Conservation (phyloP, 2,329 filamentous ascomycete genomes). For the Ophiostoma tasmaniense region DNA sequence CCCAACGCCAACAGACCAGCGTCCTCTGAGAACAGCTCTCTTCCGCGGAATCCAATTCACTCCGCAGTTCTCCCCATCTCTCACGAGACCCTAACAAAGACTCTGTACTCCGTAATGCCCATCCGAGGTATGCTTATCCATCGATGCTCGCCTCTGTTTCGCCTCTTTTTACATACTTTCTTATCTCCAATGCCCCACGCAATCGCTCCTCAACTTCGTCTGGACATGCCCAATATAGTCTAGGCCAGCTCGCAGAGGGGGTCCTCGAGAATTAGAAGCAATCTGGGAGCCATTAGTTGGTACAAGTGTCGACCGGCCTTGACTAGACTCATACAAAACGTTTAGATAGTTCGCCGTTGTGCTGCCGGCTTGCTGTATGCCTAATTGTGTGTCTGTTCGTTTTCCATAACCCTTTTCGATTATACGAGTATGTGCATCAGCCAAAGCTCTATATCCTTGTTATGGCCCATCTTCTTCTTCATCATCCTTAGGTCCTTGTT, state of each 20-base stretch:
- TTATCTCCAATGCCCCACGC: constrained; percentile 16
- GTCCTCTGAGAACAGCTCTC: not conserved
- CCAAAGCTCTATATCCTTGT: not conserved
- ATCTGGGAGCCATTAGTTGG: not conserved
- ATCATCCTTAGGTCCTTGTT: not conserved
- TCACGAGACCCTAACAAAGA: not conserved
- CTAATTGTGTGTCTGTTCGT: not conserved
- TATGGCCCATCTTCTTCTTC: not conserved
- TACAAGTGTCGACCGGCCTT: not conserved
- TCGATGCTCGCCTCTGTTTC: not conserved
- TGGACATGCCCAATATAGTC: constrained; percentile 14
- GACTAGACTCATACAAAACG: not conserved
- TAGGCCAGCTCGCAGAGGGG: not conserved
- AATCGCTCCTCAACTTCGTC: constrained; percentile 9
- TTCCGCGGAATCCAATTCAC: not conserved
- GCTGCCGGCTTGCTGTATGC: not conserved
- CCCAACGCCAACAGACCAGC: not conserved
- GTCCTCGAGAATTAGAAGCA: not conserved
- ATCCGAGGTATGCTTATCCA: not conserved
- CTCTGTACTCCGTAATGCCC: not conserved
- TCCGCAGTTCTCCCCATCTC: not conserved
- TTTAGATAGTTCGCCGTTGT: not conserved
- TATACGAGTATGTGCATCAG: not conserved
- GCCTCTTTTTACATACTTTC: not conserved
- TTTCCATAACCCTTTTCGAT: not conserved